These are phyloP conservation scores for Candida tetrigidarum DNA, from an alignment of 1,139 yeast genomes.

Conservation along the genomic window DNA sequence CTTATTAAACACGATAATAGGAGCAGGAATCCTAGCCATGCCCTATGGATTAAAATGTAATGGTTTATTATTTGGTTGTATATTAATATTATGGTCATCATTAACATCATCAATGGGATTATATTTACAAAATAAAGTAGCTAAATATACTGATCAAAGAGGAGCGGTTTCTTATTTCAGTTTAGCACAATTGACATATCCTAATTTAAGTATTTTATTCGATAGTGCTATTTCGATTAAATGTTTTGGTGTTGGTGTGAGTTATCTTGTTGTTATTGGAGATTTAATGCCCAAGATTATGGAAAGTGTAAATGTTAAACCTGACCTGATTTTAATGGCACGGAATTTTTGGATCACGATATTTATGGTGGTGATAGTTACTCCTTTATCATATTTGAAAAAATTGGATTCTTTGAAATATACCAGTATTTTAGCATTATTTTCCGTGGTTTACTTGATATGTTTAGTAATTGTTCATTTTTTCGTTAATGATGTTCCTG, in stretches of 20 bases:
- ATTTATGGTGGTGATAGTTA: constrained; percentile 61
- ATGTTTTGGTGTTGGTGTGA: constrained; percentile 90
- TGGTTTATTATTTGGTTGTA: constrained; percentile 52
- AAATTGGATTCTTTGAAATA: constrained; percentile 84
- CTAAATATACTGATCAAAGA: constrained; percentile 52
- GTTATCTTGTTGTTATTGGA: constrained; percentile 87
- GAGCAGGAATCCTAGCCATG: constrained; percentile 63
- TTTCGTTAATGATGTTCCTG: constrained; percentile 39
- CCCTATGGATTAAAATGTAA: constrained; percentile 57
- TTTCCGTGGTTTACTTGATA: constrained; percentile 78
- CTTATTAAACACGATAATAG: constrained; percentile 56
- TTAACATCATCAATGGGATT: constrained; percentile 56
- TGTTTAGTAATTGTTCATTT: constrained; percentile 73
- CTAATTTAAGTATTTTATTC: constrained; percentile 47
- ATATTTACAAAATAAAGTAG: constrained; percentile 53
- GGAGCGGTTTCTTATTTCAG: constrained; percentile 58
- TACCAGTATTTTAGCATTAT: constrained; percentile 82
- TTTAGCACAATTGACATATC: constrained; percentile 57
- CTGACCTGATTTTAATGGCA: constrained; percentile 28
- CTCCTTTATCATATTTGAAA: constrained; percentile 74
- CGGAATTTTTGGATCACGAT: constrained; percentile 74
- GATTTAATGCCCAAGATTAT: constrained; percentile 85
- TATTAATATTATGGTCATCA: constrained; percentile 51
- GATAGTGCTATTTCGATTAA: constrained; percentile 61
- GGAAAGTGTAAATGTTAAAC: constrained; percentile 41